phyloP scores from a whole-genome alignment of 257 asterid genomes.

The Nicotiana attenuata region DNA sequence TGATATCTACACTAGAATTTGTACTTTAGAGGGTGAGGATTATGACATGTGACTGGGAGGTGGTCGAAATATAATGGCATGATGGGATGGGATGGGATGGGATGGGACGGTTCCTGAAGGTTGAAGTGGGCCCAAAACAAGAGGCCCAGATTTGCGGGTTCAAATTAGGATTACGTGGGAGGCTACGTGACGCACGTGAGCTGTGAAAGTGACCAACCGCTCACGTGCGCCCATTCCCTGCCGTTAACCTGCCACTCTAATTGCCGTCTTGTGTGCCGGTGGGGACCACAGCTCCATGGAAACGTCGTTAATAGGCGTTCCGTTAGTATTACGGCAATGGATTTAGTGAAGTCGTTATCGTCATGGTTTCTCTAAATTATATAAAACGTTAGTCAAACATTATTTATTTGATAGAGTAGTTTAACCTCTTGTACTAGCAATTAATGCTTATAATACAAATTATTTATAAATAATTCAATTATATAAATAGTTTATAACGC shows the following conservation, averaged over 20 bases:
- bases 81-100: neutral
- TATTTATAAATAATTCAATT: too few relatives aligned
- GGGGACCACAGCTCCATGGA: conserved; percentile 35
- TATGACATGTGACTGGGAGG: conserved; percentile 29
- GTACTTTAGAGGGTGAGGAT: neutral
- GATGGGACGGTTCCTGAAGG: neutral
- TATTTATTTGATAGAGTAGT: too few relatives aligned
- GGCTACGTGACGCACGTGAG: conserved; percentile 36
- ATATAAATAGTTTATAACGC: too few relatives aligned
- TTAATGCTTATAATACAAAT: too few relatives aligned
- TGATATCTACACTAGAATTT: neutral
- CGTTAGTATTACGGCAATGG: neutral
- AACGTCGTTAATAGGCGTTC: conserved; percentile 12
- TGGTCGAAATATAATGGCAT: neutral
- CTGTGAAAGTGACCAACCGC: conserved; percentile 27
- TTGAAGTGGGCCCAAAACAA: neutral
- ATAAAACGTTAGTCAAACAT: too few relatives aligned
- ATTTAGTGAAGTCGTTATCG: neutral
- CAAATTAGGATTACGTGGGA: neutral
- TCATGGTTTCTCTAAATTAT: too few relatives aligned
- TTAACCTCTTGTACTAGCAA: too few relatives aligned
- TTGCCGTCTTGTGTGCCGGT: conserved; percentile 50
- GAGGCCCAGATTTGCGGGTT: neutral
- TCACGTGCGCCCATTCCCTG: conserved; percentile 69
- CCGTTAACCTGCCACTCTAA: conserved; percentile 38